Evolutionary conservation across 1,284 basidiomycete genomes (phyloP), one percentile per base, ranked within the genome.

Genomic region (Pseudozyma thailandica): DNA sequence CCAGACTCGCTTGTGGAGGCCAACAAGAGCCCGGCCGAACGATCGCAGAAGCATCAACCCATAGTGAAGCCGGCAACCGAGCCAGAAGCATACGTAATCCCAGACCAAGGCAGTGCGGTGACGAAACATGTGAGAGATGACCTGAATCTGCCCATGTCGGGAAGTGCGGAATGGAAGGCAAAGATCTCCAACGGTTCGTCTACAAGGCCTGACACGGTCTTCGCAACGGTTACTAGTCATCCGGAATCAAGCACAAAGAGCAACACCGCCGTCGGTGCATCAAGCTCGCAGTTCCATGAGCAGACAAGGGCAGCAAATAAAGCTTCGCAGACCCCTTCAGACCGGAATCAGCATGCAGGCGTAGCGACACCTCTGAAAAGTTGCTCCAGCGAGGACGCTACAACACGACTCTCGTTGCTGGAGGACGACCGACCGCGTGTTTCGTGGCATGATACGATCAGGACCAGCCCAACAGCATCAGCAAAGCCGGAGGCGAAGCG

Each of bases 381-480:
- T 31, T 31, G 15, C 30, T 7, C 30, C 8, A 7, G 8, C 8
- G 30, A 31, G 7, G 8, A 7, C 30, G 15, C 8, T 15, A 15
- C 13, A 12, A 35, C 15, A 16, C 33, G n/a, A n/a, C 13, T n/a
- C 6, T 35, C n/a, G 8, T 16, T 16, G 33, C 33, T 48, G 23
- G 51, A 44, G 3, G 51, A 51, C 6, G 60, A 52, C 6, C 55
- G 56, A 31, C 66, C 49, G 12, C 55, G 66, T 31, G 66, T 70
- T 9, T 70, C 66, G 6, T 70, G 60, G 60, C 39, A 64, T 28
- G 57, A 71, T 18, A 27, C 30, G 27, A 41, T 53, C 4, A n/a
- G 46, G 12, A 25, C 35, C 15, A 60, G 30, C 21, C 35, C 43
- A 5, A 38, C 48, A 16, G n/a, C 30, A 16, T n/a, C 30, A n/a